Evolutionary conservation across 805 yeast species (phyloP), one percentile per base, ranked within the genome.

Genomic region (Candida germanica): DNA sequence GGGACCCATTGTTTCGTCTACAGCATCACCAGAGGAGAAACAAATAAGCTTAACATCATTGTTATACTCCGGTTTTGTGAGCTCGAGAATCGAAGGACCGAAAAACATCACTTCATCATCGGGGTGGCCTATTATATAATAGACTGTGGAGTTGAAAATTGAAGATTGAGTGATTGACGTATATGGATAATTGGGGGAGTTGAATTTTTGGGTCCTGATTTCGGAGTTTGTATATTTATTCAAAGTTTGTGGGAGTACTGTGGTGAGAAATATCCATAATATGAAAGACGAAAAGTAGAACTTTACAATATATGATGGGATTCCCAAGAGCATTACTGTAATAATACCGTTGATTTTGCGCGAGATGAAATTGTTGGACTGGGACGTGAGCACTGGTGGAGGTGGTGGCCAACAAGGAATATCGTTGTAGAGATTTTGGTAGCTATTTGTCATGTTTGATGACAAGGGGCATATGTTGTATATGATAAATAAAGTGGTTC

Each of bases 31-130:
- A 32, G 68, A 71, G 2, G 95, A 82, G 36, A 87, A 72, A 44
- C 95, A 86, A 6, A 87, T 51, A 9, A 89, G 51, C 25, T 74
- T 69, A 11, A 88, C 61, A 6, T 52, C 45, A 49, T 82, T 83
- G 35, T 66, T 54, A 46, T 75, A 65, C 32, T 68, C 58, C 1
- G 71, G 59, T 41, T 73, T 71, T 7, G 69, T 45, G 34, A 70
- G 51, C 43, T 77, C 81, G 6, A 75, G 56, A 21, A 88, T 46
- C 0, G 89, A 68, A 0, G 98, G 98, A 1, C 87, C 78, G 51
- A 93, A 93, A 59, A 93, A 93, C 98, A 93, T 93, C 34, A 87
- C 89, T 60, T 93, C 99, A 58, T 93, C 99, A 59, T 93, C 99
- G 0, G 99, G 99, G 59, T 93, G 99, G 0, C 96, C 96, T 26